A percentile compares a stretch with the other conserved stretches of the same genome.
These are phyloP conservation scores for Coemansia sp. DNA, from an alignment of 192 early-diverging fungal genomes.

Conservation along the genomic window DNA sequence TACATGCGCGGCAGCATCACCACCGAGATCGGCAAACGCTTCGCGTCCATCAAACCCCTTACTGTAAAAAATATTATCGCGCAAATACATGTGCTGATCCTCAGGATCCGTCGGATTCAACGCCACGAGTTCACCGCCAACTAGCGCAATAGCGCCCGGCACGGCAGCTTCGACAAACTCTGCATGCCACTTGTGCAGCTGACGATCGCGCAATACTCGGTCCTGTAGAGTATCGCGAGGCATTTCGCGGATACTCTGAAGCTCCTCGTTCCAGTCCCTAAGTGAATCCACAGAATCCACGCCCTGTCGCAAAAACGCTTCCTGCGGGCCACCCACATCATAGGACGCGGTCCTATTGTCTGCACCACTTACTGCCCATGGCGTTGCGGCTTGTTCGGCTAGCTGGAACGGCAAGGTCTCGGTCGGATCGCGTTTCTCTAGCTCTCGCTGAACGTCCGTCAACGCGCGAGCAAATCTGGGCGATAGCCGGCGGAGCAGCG, in stretches of 20 bases:
- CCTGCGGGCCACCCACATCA: conserved; percentile 36
- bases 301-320: conserved; percentile 30
- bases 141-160: conserved; percentile 80
- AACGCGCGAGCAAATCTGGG: conserved; percentile 73
- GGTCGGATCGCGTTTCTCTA: conserved; percentile 64
- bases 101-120: conserved; percentile 77
- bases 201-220: conserved; percentile 82
- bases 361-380: conserved; percentile 76
- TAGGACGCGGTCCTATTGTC: conserved; percentile 36
- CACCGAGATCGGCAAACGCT: conserved; percentile 80
- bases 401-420: conserved; percentile 78
- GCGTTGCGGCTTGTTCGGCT: conserved; percentile 66
- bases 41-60: conserved; percentile 88
- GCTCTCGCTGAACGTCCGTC: conserved; percentile 64
- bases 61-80: conserved; percentile 97
- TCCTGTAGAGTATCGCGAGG: conserved; percentile 78
- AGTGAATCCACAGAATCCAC: conserved; percentile 43
- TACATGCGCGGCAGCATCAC: conserved; percentile 89
- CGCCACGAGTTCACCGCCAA: conserved; percentile 76
- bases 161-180: conserved; percentile 95
- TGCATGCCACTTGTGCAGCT: conserved; percentile 80
- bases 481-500: conserved; percentile 67
- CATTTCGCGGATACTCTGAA: conserved; percentile 87
- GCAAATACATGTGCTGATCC: conserved; percentile 86
- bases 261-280: conserved; percentile 98